phyloP scores from a whole-genome alignment of 805 yeast species.

The Starmerella riodocensis region DNA sequence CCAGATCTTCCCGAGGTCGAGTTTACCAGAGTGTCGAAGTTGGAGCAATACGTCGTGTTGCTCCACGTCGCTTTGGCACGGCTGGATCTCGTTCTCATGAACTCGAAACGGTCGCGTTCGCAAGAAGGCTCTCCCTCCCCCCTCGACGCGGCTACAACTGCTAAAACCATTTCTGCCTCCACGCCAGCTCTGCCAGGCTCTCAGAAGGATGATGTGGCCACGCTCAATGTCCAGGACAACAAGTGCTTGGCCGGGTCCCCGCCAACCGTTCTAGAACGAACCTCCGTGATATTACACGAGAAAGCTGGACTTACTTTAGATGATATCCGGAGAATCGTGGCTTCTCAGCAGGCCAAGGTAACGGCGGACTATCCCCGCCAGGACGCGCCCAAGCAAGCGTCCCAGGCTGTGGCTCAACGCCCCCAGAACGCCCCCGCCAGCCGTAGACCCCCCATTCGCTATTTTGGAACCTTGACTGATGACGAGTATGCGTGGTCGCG shows the following conservation, averaged over 20 bases:
- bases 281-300: slow-evolving; percentile 57
- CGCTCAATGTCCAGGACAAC: too few relatives aligned
- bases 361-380: slow-evolving; percentile 1
- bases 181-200: slow-evolving; percentile 5
- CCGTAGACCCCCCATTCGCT: too few relatives aligned
- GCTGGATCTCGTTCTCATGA: slow-evolving; percentile 33
- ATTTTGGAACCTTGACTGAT: slow-evolving; percentile 33
- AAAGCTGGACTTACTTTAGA: slow-evolving; percentile 83
- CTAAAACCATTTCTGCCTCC: neutral
- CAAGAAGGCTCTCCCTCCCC: slow-evolving; percentile 4
- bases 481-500: slow-evolving; percentile 47
- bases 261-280: slow-evolving; percentile 37
- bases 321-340: slow-evolving; percentile 93
- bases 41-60: slow-evolving; percentile 61
- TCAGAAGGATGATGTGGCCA: neutral
- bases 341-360: slow-evolving; percentile 75
- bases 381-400: neutral
- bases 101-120: slow-evolving; percentile 15
- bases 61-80: slow-evolving; percentile 74
- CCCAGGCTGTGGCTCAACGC: neutral
- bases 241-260: neutral
- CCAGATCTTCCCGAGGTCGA: slow-evolving; percentile 20
- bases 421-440: slow-evolving; percentile 1
- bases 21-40: slow-evolving; percentile 49
- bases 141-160: neutral